Percentiles rank a stretch among this genome's conserved stretches.
phyloP scores from a whole-genome alignment of 2,329 filamentous ascomycete species.

The Teratosphaeriaceae sp. region DNA sequence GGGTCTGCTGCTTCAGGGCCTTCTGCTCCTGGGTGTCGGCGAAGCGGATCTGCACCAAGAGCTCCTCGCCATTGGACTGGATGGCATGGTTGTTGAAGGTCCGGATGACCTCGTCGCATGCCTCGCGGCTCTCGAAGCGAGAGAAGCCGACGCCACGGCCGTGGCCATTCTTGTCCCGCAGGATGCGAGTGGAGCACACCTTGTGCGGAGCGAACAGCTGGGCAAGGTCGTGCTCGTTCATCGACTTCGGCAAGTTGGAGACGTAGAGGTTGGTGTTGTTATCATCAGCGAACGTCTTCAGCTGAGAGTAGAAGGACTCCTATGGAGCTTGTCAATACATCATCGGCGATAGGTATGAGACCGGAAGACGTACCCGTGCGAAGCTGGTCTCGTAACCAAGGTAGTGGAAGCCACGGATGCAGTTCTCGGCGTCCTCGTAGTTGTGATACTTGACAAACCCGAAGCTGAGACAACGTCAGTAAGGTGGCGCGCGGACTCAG shows the following conservation, averaged over 20 bases:
- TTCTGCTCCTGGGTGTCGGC: conserved; percentile 97
- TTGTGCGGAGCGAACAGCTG: conserved; percentile 73
- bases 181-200: conserved; percentile 90
- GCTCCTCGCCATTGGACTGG: conserved; percentile 61
- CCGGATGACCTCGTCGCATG: conserved; percentile 83
- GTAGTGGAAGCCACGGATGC: conserved; percentile 90
- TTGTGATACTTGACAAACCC: conserved; percentile 95
- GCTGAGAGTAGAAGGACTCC: conserved; percentile 94
- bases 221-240: conserved; percentile 81
- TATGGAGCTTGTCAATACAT: conserved; percentile 35
- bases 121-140: conserved; percentile 80
- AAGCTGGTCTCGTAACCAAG: conserved; percentile 97
- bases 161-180: conserved; percentile 80
- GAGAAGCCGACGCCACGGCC: conserved; percentile 97
- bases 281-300: conserved; percentile 91
- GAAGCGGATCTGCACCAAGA: conserved; percentile 86
- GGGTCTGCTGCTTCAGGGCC: conserved; percentile 90
- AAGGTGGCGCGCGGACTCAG: background rate
- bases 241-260: conserved; percentile 86
- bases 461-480: conserved; percentile 54
- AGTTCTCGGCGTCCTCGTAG: conserved; percentile 83
- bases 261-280: conserved; percentile 93
- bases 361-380: conserved; percentile 60
- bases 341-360: conserved; percentile 7
- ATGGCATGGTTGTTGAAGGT: conserved; percentile 68